phyloP scores from a whole-genome alignment of 129 eudicot genomes.

The Arctium lappa region DNA sequence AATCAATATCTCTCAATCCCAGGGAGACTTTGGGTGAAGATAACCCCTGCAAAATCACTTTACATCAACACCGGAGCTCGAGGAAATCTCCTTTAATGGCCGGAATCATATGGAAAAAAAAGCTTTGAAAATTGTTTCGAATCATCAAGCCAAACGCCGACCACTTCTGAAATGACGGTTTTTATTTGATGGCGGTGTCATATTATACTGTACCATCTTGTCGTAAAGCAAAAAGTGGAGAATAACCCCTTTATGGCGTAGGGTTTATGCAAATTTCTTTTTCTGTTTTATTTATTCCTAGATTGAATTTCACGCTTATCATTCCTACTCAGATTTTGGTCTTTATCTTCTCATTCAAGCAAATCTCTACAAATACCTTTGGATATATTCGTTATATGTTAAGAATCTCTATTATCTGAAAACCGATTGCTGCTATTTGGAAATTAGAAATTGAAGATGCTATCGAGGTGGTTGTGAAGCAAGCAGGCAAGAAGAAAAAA shows the following conservation, averaged over 20 bases:
- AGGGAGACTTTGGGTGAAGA: not conserved
- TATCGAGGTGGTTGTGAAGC: not conserved
- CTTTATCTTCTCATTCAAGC: slow-evolving; percentile 18
- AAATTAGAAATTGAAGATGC: not conserved
- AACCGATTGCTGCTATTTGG: not conserved
- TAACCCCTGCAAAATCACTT: not conserved
- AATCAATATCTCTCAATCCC: not conserved
- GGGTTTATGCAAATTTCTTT: slow-evolving; percentile 9
- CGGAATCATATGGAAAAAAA: not conserved
- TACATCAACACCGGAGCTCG: not conserved
- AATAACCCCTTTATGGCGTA: slow-evolving; percentile 32
- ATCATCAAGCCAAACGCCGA: slow-evolving; percentile 5
- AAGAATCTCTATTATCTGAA: not conserved
- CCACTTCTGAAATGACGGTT: slow-evolving; percentile 24
- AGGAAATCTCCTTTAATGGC: slow-evolving; percentile 12
- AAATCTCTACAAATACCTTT: not conserved
- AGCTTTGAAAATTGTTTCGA: not conserved
- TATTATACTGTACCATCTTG: slow-evolving; percentile 1
- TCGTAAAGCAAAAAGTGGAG: slow-evolving; percentile 29
- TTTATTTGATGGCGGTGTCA: not conserved
- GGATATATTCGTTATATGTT: not conserved
- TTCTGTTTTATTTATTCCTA: slow-evolving; percentile 3
- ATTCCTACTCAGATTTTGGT: not conserved
- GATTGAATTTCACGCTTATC: slow-evolving; percentile 30
- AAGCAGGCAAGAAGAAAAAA: not conserved